These are phyloP conservation scores for Tulasnella sp. DNA, from an alignment of 768 basidiomycete genomes.

Conservation along the genomic window DNA sequence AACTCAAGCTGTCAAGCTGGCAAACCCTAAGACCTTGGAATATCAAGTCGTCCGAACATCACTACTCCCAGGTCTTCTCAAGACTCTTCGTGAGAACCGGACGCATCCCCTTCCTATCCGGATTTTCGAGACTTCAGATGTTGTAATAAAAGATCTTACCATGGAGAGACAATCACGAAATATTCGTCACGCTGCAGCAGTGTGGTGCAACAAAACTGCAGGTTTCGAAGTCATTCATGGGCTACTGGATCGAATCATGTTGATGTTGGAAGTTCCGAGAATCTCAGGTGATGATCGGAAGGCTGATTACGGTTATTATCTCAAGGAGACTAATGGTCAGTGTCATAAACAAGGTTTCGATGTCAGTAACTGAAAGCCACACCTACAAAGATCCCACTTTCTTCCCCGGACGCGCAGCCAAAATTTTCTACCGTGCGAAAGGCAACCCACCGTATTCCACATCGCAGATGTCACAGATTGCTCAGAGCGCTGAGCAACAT, in stretches of 20 bases:
- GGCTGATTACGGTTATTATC: constrained; percentile 73
- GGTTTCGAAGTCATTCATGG: constrained; percentile 97
- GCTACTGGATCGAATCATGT: constrained; percentile 87
- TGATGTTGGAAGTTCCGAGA: constrained; percentile 82
- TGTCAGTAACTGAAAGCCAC: background rate
- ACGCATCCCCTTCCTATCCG: constrained; percentile 84
- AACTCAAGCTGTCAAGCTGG: constrained; percentile 73
- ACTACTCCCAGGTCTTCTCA: constrained; percentile 87
- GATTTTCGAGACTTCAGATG: constrained; percentile 87
- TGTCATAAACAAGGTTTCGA: constrained; percentile 8
- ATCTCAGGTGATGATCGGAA: constrained; percentile 45
- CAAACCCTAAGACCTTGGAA: constrained; percentile 94
- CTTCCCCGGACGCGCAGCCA: constrained; percentile 91
- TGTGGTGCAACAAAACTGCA: constrained; percentile 94
- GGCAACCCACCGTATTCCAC: constrained; percentile 23
- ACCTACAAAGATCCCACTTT: constrained; percentile 63
- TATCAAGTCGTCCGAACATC: constrained; percentile 97
- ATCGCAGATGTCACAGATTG: constrained; percentile 8
- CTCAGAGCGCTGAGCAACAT: background rate
- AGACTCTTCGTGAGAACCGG: constrained; percentile 93
- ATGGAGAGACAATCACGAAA: constrained; percentile 80
- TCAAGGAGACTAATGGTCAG: constrained; percentile 74
- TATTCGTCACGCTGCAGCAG: constrained; percentile 71
- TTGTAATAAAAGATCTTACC: constrained; percentile 72
- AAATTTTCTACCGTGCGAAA: constrained; percentile 68